Evolutionary conservation across 805 yeast species (phyloP), one percentile per base, ranked within the genome.

Genomic region (Cyberlindnera saturnus): DNA sequence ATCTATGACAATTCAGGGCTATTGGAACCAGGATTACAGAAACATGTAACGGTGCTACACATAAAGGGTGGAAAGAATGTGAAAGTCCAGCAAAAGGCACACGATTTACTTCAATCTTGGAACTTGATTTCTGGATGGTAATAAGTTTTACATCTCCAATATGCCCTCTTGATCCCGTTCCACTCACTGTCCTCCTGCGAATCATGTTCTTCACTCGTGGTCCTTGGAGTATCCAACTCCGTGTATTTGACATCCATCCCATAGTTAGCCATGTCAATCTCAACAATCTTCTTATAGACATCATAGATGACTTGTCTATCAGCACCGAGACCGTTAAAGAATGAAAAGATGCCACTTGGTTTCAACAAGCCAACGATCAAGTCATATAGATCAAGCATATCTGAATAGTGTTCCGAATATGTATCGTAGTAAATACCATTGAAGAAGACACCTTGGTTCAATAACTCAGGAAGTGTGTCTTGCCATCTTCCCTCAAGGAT

Each of bases 381-480:
- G 63, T 91, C 96, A 58, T 83, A 87, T 23, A 91, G 69, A 40
- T 86, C 91, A 38, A 88, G 69, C 93, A 90, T 85, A 59, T 90
- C 96, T 47, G 71, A 71, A 62, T 91, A 90, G 60, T 87, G 95
- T 60, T 90, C 98, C 49, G 95, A 85, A 61, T 84, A 90, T 0
- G 98, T 91, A 61, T 90, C 98, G 60, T 86, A 90, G 63, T 90
- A 90, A 31, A 91, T 85, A 4, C 97, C 97, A 59, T 89, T 88
- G 62, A 90, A 86, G 55, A 80, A 84, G 1, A 84, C 79, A 20
- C 85, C 85, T 34, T 74, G 55, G 41, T 75, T 77, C 23, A 90
- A 61, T 30, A 91, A 67, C 23, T 69, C 67, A 31, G 88, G 85
- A 33, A 90, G 60, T 6, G 80, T 74, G 33, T 85, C 93, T 62